A percentile compares a stretch with the other conserved stretches of the same genome.
These are phyloP conservation scores for Pontederia paniculata DNA, from an alignment of 176 grass and related monocot genomes.

Conservation along the genomic window DNA sequence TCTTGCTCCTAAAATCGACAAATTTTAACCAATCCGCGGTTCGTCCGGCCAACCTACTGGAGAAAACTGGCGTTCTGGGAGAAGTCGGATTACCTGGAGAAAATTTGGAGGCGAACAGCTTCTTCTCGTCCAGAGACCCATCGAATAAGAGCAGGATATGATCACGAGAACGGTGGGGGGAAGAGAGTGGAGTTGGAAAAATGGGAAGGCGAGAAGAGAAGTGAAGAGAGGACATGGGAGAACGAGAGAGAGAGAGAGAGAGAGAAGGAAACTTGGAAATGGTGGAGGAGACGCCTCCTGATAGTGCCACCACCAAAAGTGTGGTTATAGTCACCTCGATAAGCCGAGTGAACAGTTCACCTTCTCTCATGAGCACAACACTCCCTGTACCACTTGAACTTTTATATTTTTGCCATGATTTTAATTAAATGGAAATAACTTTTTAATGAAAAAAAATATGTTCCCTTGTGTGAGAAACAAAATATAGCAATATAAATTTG, in stretches of 20 bases:
- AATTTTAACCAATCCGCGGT: constrained; percentile 5
- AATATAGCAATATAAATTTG: no score
- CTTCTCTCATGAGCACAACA: no score
- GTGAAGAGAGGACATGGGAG: constrained; percentile 35
- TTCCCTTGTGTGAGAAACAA: no score
- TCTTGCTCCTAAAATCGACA: constrained; percentile 7
- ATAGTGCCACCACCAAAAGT: no score
- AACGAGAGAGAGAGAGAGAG: background rate
- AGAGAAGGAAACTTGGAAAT: no score
- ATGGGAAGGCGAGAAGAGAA: constrained; percentile 26
- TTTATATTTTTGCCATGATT: no score
- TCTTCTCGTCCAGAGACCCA: constrained; percentile 9
- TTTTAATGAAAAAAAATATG: no score
- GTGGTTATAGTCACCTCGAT: no score
- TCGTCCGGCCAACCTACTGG: background rate
- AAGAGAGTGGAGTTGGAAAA: background rate
- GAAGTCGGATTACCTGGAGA: constrained; percentile 27
- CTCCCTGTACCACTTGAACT: no score
- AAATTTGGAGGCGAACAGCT: background rate
- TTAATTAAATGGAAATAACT: no score
- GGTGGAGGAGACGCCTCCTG: no score
- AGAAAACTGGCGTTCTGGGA: constrained; percentile 13
- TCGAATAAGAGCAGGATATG: background rate
- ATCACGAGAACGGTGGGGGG: background rate
- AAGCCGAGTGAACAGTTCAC: no score